A percentile compares a stretch with the other conserved stretches of the same genome.
phyloP scores from a whole-genome alignment of 306 rosid species.

The Cotoneaster glaucophyllus region DNA sequence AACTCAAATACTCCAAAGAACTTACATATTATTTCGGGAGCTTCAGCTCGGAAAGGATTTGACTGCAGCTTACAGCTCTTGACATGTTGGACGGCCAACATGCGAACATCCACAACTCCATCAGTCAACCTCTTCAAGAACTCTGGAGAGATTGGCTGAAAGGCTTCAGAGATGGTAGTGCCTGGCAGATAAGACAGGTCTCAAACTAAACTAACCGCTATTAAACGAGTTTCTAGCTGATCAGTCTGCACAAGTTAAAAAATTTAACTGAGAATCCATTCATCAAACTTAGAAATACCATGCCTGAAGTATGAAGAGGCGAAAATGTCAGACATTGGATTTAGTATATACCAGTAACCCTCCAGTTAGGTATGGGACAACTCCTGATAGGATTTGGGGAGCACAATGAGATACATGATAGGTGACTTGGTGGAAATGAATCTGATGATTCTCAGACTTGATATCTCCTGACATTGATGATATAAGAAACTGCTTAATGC shows the following conservation, averaged over 20 bases:
- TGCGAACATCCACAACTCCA: conserved; percentile 78
- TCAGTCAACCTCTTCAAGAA: conserved; percentile 90
- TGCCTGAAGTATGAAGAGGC: neutral
- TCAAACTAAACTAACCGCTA: conserved; percentile 67
- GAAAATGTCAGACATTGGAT: conserved; percentile 4
- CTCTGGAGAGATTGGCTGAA: conserved; percentile 85
- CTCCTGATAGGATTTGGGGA: conserved; percentile 73
- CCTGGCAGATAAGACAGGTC: too few species aligned
- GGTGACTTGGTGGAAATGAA: conserved; percentile 68
- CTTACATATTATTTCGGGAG: conserved; percentile 76
- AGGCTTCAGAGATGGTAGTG: conserved; percentile 35
- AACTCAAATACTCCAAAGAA: neutral
- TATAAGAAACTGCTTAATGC: conserved; percentile 70
- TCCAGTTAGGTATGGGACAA: conserved; percentile 81
- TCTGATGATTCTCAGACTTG: conserved; percentile 42
- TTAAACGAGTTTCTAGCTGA: conserved; percentile 83
- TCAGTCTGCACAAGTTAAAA: conserved; percentile 61
- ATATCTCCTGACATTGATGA: conserved; percentile 83
- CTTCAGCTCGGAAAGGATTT: conserved; percentile 68
- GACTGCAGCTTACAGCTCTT: conserved; percentile 60
- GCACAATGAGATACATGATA: conserved; percentile 88
- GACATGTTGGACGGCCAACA: conserved; percentile 82
- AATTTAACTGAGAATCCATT: conserved; percentile 20
- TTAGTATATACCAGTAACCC: conserved; percentile 73
- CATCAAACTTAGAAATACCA: conserved; percentile 9